These are phyloP conservation scores for Hypoxylon lienhwacheense DNA, from an alignment of 495 filamentous ascomycete species.

Conservation along the genomic window DNA sequence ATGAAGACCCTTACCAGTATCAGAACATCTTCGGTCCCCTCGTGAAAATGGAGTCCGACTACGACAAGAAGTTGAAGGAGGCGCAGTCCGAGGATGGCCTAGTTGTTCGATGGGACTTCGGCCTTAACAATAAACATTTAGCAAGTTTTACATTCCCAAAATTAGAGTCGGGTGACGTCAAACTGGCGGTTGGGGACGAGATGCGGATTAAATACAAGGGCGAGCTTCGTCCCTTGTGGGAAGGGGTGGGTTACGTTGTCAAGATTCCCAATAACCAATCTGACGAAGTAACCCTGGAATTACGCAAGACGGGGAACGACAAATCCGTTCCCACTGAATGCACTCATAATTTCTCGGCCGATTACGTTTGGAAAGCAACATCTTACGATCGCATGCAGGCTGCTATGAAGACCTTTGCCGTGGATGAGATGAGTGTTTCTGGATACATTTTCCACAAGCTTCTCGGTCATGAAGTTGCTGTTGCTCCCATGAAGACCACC, in stretches of 20 bases:
- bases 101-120: slow-evolving; percentile 92
- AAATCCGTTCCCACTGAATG: slow-evolving; percentile 97
- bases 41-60: slow-evolving; percentile 99
- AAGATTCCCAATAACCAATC: slow-evolving; percentile 99
- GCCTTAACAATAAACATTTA: slow-evolving; percentile 96
- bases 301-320: slow-evolving; percentile 73
- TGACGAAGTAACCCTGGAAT: slow-evolving; percentile 94
- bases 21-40: slow-evolving; percentile 98
- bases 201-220: slow-evolving; percentile 97
- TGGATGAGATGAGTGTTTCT: slow-evolving; percentile 97
- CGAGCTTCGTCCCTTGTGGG: slow-evolving; percentile 91
- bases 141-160: slow-evolving; percentile 96
- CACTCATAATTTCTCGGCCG: slow-evolving; percentile 95
- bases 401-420: slow-evolving; percentile 98
- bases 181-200: slow-evolving; percentile 96
- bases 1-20: slow-evolving; percentile 98
- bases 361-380: slow-evolving; percentile 99
- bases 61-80: slow-evolving; percentile 98
- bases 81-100: slow-evolving; percentile 94
- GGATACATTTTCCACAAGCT: slow-evolving; percentile 99
- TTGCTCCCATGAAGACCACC: slow-evolving; percentile 93
- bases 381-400: slow-evolving; percentile 99
- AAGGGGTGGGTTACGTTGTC: slow-evolving; percentile 97
- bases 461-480: slow-evolving; percentile 92
- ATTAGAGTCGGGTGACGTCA: slow-evolving; percentile 96